A percentile compares a stretch with the other conserved stretches of the same genome.
phyloP scores from a whole-genome alignment of 2,329 filamentous ascomycete species.

The Trichoderma arundinaceum region DNA sequence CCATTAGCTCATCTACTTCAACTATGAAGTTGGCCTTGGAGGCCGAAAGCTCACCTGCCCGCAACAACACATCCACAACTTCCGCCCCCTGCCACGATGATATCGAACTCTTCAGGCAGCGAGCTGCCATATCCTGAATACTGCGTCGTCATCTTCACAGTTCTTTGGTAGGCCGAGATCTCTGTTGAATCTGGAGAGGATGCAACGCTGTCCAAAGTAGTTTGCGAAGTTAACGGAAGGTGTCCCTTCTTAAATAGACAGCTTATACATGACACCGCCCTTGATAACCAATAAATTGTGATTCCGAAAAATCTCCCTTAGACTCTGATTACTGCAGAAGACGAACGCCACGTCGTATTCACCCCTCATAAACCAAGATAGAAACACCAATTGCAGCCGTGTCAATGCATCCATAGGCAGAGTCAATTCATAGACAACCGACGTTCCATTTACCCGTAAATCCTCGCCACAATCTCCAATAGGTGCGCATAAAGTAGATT shows the following conservation, averaged over 20 bases:
- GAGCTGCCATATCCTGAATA: slow-evolving; percentile 21
- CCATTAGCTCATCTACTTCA: not conserved
- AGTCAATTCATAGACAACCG: not conserved
- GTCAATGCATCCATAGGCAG: not conserved
- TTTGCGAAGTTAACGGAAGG: not conserved
- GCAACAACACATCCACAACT: slow-evolving; percentile 10
- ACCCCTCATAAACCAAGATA: not conserved
- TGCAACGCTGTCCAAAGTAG: not conserved
- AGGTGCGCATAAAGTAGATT: not conserved
- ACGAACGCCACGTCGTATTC: not conserved
- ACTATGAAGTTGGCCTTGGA: not conserved
- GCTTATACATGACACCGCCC: not conserved
- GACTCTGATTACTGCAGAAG: not conserved
- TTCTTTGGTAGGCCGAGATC: not conserved
- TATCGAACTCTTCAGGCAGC: slow-evolving; percentile 30
- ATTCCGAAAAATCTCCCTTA: not conserved
- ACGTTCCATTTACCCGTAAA: slow-evolving; percentile 18
- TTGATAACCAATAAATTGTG: not conserved
- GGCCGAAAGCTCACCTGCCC: not conserved
- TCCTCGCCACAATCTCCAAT: not conserved
- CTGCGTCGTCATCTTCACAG: slow-evolving; percentile 10
- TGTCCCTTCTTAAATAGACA: slow-evolving; percentile 1
- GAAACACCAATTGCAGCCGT: not conserved
- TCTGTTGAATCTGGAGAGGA: not conserved
- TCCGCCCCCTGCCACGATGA: slow-evolving; percentile 37